phyloP scores from a whole-genome alignment of 164 flowering plant genomes.

The Litsea cubeba region DNA sequence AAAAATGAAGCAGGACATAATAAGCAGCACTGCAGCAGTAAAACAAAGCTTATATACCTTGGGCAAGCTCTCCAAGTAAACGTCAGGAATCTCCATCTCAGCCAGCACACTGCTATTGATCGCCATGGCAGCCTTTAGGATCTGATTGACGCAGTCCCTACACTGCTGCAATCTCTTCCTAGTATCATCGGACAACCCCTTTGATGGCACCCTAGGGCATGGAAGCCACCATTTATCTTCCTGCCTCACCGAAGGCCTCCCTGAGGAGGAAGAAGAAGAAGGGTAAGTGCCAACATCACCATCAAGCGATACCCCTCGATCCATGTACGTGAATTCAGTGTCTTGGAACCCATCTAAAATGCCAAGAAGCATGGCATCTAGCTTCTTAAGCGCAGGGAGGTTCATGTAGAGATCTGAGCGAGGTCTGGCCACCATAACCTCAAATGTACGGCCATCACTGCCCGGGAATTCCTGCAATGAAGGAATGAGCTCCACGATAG shows the following conservation, averaged over 20 bases:
- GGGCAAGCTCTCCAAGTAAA: slow-evolving; percentile 57
- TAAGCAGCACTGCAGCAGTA: not conserved
- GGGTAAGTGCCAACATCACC: slow-evolving; percentile 26
- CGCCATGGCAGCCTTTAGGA: slow-evolving; percentile 70
- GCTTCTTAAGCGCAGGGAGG: slow-evolving; percentile 77
- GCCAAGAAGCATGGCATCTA: slow-evolving; percentile 63
- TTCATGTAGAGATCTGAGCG: slow-evolving; percentile 60
- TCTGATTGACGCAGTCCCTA: slow-evolving; percentile 67
- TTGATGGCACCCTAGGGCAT: slow-evolving; percentile 58
- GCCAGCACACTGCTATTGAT: slow-evolving; percentile 61
- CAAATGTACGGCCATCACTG: slow-evolving; percentile 47
- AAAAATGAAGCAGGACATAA: not conserved
- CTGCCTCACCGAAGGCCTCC: slow-evolving; percentile 46
- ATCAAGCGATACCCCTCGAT: slow-evolving; percentile 43
- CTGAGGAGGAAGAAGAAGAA: slow-evolving; percentile 23
- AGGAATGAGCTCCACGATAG: slow-evolving; percentile 72
- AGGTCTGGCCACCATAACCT: slow-evolving; percentile 72
- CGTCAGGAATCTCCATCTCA: slow-evolving; percentile 73
- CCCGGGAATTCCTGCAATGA: slow-evolving; percentile 64
- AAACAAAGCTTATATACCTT: slow-evolving; percentile 40
- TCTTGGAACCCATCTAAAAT: slow-evolving; percentile 58
- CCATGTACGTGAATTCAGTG: slow-evolving; percentile 62
- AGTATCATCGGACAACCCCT: slow-evolving; percentile 50
- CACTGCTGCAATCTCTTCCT: slow-evolving; percentile 64
- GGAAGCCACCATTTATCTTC: slow-evolving; percentile 93